Evolutionary conservation across 1,139 yeast genomes (phyloP), one percentile per base, ranked within the genome.

Genomic region (Casaregolazyma lundiana): DNA sequence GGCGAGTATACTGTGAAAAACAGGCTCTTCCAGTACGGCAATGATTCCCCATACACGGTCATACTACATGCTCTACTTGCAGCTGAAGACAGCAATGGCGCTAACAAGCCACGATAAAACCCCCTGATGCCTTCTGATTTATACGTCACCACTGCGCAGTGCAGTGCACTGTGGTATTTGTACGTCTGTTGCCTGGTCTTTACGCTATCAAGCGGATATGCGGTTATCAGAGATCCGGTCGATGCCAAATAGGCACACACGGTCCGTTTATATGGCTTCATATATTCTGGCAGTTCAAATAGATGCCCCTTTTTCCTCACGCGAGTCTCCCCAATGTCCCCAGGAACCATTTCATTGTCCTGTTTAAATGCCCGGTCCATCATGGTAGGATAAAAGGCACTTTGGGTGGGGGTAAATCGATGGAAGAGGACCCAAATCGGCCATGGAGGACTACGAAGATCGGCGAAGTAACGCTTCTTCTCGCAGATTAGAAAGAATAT

Each of bases 141-240:
- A 38, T 79, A 70, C 0, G 95, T 84, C 44, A 73, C 69, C 29
- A 61, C 61, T 13, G 83, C 68, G 60, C 95, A 87, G 48, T 79
- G 80, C 52, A 72, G 64, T 40, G 82, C 75, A 40, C 78, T 73
- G 9, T 69, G 68, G 64, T 78, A 86, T 41, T 75, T 73, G 63
- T 85, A 84, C 0, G 95, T 84, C 62, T 88, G 96, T 78, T 85
- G 81, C 53, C 96, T 68, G 0, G 95, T 86, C 63, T 88, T 88
- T 48, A 88, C 73, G 8, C 95, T 83, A 61, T 88, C 96, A 43
- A 88, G 64, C 0, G 96, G 96, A 59, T 81, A 87, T 7, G 94
- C 95, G n/a, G 80, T 73, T 5, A 80, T 72, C 0, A 90, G 84
- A 11, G 92, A 76, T 11, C 77, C 66, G 44, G 84, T 65, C 0